Conservation (phyloP, 2,329 filamentous ascomycete genomes). For the Akanthomyces muscarius region DNA sequence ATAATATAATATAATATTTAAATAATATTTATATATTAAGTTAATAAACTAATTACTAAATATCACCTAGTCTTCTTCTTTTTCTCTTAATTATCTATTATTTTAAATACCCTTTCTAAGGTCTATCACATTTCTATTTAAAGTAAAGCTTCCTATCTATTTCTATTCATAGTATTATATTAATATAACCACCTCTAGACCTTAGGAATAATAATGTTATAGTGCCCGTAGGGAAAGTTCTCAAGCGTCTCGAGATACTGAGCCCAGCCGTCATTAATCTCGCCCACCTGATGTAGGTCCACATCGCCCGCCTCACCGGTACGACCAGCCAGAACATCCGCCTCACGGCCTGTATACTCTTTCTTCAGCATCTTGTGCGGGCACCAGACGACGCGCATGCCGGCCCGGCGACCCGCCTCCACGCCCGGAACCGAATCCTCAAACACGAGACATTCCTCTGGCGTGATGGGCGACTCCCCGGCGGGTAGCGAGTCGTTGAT, state of each 20-base stretch:
- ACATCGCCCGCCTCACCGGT: slow-evolving; percentile 63
- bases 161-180: too few relatives aligned
- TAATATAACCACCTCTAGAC: not conserved
- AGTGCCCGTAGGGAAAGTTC: slow-evolving; percentile 55
- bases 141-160: too few relatives aligned
- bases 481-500: slow-evolving; percentile 71
- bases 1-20: too few relatives aligned
- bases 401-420: slow-evolving; percentile 82
- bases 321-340: slow-evolving; percentile 76
- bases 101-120: too few relatives aligned
- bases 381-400: slow-evolving; percentile 92
- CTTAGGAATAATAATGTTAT: slow-evolving; percentile 48
- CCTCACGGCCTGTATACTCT: slow-evolving; percentile 73
- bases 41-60: too few relatives aligned
- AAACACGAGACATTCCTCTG: slow-evolving; percentile 91
- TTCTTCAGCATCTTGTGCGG: slow-evolving; percentile 75
- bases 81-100: too few relatives aligned
- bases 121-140: too few relatives aligned
- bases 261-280: slow-evolving; percentile 58
- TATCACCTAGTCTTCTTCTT: too few relatives aligned
- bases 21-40: too few relatives aligned
- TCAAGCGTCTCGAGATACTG: slow-evolving; percentile 49
- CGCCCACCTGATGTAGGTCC: slow-evolving; percentile 53
- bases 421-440: slow-evolving; percentile 94
- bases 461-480: slow-evolving; percentile 62